These are phyloP conservation scores for Madurella fahalii DNA, from an alignment of 2,329 filamentous ascomycete genomes.

Conservation along the genomic window DNA sequence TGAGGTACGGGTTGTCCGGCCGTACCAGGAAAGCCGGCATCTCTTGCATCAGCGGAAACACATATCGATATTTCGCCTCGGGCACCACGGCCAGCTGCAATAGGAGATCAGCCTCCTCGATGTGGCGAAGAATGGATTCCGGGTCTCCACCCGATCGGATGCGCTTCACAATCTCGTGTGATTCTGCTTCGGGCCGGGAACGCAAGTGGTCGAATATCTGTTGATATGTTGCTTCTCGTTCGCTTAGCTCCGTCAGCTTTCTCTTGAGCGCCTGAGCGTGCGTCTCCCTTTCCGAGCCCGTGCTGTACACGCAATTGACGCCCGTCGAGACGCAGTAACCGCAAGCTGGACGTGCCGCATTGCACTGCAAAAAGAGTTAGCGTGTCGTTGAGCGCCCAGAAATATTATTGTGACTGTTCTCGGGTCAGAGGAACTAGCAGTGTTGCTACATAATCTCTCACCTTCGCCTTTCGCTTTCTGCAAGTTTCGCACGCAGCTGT, in stretches of 20 bases:
- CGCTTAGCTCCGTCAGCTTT: constrained; percentile 21
- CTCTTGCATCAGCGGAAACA: constrained; percentile 29
- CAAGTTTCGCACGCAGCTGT: constrained; percentile 4
- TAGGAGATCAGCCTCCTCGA: constrained; percentile 32
- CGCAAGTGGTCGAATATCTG: constrained; percentile 23
- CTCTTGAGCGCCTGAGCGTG: constrained; percentile 26
- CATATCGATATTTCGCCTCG: constrained; percentile 35
- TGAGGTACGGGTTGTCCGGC: constrained; percentile 28
- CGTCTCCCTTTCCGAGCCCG: constrained; percentile 21
- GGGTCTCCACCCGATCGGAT: constrained; percentile 31
- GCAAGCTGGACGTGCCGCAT: constrained; percentile 25
- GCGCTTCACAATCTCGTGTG: constrained; percentile 29
- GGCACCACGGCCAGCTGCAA: constrained; percentile 34
- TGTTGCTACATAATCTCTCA: not conserved
- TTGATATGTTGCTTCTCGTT: constrained; percentile 19
- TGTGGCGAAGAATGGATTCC: constrained; percentile 29
- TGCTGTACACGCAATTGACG: constrained; percentile 25
- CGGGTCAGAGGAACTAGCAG: not conserved
- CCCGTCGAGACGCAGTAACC: constrained; percentile 21
- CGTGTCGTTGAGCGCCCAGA: not conserved
- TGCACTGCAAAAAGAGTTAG: constrained; percentile 19
- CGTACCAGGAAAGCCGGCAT: not conserved
- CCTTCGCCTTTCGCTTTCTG: constrained; percentile 4
- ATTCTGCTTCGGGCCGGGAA: constrained; percentile 23
- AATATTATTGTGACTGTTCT: no score